Conservation (phyloP, 169 alveolate genomes). For the Plasmodium cynomolgi region DNA sequence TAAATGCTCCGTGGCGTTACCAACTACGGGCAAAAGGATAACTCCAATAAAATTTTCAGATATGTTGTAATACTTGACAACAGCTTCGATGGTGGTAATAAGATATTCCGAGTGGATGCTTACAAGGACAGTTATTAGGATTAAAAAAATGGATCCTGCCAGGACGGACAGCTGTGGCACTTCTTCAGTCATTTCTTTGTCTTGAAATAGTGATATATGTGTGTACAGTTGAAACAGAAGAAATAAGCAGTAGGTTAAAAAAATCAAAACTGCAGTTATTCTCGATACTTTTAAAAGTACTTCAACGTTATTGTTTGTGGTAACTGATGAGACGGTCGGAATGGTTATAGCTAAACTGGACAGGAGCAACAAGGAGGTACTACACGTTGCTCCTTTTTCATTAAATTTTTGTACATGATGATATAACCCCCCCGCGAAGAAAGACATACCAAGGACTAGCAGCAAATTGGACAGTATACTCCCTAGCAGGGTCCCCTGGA, state of each 20-base stretch:
- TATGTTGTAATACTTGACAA: conserved; percentile 81
- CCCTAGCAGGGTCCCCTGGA: conserved; percentile 91
- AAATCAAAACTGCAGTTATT: conserved; percentile 84
- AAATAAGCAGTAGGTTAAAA: conserved; percentile 83
- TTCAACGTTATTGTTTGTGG: conserved; percentile 53
- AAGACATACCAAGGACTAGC: conserved; percentile 90
- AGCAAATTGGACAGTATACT: conserved; percentile 88
- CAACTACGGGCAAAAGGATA: conserved; percentile 90
- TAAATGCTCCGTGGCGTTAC: conserved; percentile 90
- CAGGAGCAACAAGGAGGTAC: conserved; percentile 85
- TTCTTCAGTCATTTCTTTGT: conserved; percentile 80
- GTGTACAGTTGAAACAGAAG: conserved; percentile 87
- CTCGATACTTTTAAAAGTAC: conserved; percentile 85
- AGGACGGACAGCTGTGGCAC: conserved; percentile 77
- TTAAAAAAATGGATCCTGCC: conserved; percentile 75
- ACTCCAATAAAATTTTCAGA: conserved; percentile 91
- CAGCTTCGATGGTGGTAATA: conserved; percentile 82
- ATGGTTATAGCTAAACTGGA: conserved; percentile 87
- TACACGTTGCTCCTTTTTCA: conserved; percentile 89
- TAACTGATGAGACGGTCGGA: conserved; percentile 84
- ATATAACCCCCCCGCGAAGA: conserved; percentile 90
- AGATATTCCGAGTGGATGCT: conserved; percentile 80
- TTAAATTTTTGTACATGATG: conserved; percentile 89
- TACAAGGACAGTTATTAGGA: conserved; percentile 72
- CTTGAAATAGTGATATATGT: conserved; percentile 84